Evolutionary conservation across 2,329 filamentous ascomycete genomes (phyloP).

Genomic region (Epichloe bromicola): DNA sequence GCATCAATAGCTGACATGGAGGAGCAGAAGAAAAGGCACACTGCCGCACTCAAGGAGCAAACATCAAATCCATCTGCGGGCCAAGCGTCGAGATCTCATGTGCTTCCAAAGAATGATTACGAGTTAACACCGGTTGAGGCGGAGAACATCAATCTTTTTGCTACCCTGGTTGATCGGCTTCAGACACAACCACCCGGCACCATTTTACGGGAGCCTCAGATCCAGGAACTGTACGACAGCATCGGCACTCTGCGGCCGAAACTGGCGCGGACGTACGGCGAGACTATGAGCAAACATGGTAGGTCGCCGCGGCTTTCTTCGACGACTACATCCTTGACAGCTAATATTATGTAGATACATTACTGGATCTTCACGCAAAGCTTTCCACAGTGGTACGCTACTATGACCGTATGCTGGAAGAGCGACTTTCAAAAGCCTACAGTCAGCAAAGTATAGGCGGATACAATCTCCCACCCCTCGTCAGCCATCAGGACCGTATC

Average conservation of each 20-base stretch:
- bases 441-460: slow-evolving; percentile 61
- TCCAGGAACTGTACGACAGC: slow-evolving; percentile 94
- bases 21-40: slow-evolving; percentile 87
- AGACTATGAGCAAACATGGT: slow-evolving; percentile 99
- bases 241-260: slow-evolving; percentile 91
- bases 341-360: slow-evolving; percentile 48
- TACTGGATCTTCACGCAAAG: slow-evolving; percentile 89
- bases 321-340: background rate
- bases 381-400: slow-evolving; percentile 92
- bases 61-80: slow-evolving; percentile 32
- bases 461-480: slow-evolving; percentile 44
- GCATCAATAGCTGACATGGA: slow-evolving; percentile 95
- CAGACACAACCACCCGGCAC: slow-evolving; percentile 93
- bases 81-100: slow-evolving; percentile 32
- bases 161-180: slow-evolving; percentile 83
- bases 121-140: slow-evolving; percentile 88
- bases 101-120: slow-evolving; percentile 77
- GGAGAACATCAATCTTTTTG: slow-evolving; percentile 94
- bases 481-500: slow-evolving; percentile 52
- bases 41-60: slow-evolving; percentile 71
- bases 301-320: slow-evolving; percentile 19
- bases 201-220: slow-evolving; percentile 91
- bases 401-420: slow-evolving; percentile 96
- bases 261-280: slow-evolving; percentile 85
- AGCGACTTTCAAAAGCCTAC: slow-evolving; percentile 85